Evolutionary conservation across 352 stramenopile species (phyloP), one percentile per base, ranked within the genome.

Genomic region (Globisporangium alternatum): DNA sequence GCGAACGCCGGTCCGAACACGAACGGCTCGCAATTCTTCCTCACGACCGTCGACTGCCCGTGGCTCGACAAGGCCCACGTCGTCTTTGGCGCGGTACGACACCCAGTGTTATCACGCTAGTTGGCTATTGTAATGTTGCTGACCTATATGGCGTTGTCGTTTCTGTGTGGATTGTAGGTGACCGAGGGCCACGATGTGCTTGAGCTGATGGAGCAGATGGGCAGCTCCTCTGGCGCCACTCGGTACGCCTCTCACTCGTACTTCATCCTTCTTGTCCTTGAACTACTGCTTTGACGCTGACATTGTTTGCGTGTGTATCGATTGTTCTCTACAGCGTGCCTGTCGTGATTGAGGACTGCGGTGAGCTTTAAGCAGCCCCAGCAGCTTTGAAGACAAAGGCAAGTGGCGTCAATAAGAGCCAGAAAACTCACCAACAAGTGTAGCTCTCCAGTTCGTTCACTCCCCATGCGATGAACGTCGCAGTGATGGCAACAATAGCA

Each of bases 1-100:
- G 97, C 97, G 28, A 99, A 99, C 77, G 89, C 90, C 5, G 97
- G 97, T 2, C 89, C 86, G 7, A 91, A 99, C 86, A 99, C 96
- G 1, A 99, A 99, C 76, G 95, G 95, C 21, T 98, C 91, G 69
- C 96, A 99, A 81, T 99, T 99, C 80, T 99, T 99, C 83, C 92
- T 99, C 48, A 97, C 88, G 28, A 97, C 89, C 0, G 90, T 96
- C 58, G 88, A 97, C 80, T 96, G 89, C 65, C 85, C 86, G 0
- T 97, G 89, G 89, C 75, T 97, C 62, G 90, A 97, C 74, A 77
- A 80, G 62, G 79, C 77, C 17, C 91, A 97, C 75, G 88, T 97
- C 30, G 91, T 97, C 55, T 97, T 99, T 70, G 98, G 97, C 59
- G 88, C 97, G 64, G 90, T 98, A 28, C 41, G 56, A 33, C n/a